Evolutionary conservation across 2,329 filamentous ascomycete genomes (phyloP).

Genomic region (Polytolypa hystricis): DNA sequence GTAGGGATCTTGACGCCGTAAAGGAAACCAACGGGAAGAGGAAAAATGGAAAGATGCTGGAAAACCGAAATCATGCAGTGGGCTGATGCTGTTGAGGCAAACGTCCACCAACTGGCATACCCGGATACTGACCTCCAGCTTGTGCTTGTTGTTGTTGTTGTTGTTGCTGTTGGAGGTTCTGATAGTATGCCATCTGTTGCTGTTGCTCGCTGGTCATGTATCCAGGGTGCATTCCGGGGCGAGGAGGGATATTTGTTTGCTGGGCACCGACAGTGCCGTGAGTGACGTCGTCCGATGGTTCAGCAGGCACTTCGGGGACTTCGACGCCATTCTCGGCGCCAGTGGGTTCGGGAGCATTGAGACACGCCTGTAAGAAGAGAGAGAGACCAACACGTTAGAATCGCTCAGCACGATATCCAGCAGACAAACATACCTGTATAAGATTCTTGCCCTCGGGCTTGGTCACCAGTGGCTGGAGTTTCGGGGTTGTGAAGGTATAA

Average conservation of each 20-base stretch:
- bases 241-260: constrained; percentile 53
- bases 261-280: constrained; percentile 64
- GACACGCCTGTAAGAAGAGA: constrained; percentile 59
- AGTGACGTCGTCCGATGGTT: constrained; percentile 81
- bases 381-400: constrained; percentile 13
- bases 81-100: constrained; percentile 77
- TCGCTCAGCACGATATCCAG: background rate
- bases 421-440: constrained; percentile 64
- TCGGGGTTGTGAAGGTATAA: constrained; percentile 97
- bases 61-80: constrained; percentile 46
- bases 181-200: constrained; percentile 72
- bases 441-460: constrained; percentile 99
- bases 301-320: constrained; percentile 58
- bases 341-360: constrained; percentile 88
- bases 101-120: constrained; percentile 63
- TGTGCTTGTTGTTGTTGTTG: constrained; percentile 58
- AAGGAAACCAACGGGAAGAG: constrained; percentile 2
- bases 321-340: constrained; percentile 75
- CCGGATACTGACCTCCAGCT: constrained; percentile 56
- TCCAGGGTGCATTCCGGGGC: constrained; percentile 59
- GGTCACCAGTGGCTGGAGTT: constrained; percentile 93
- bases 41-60: background rate
- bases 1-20: constrained; percentile 5
- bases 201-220: constrained; percentile 57
- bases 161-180: constrained; percentile 64